phyloP scores from a whole-genome alignment of 2,329 filamentous ascomycete genomes.

The Sclerotiophoma versabilis region DNA sequence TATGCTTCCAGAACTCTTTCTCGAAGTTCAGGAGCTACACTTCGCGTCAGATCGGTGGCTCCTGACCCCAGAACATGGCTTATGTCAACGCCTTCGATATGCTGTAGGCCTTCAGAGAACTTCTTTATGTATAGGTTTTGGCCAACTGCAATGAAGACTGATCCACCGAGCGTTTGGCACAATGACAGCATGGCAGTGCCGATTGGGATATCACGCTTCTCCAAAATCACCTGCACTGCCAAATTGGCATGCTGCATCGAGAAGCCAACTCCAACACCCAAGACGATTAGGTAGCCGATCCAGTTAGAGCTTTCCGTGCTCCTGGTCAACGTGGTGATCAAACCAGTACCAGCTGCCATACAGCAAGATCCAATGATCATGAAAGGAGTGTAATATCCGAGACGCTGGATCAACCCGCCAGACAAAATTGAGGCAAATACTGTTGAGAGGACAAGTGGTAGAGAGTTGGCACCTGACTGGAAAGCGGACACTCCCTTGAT shows the following conservation, averaged over 20 bases:
- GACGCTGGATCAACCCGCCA: conserved; percentile 48
- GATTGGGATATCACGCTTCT: conserved; percentile 51
- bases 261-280: conserved; percentile 51
- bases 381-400: conserved; percentile 59
- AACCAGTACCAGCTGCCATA: conserved; percentile 54
- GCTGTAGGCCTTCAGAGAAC: conserved; percentile 47
- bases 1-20: conserved; percentile 35
- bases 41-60: conserved; percentile 63
- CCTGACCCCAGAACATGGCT: conserved; percentile 52
- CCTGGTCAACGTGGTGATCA: conserved; percentile 52
- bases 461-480: conserved; percentile 54
- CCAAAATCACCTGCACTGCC: conserved; percentile 53
- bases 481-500: conserved; percentile 54
- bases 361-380: conserved; percentile 51
- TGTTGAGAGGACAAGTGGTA: conserved; percentile 55
- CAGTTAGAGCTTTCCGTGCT: conserved; percentile 40
- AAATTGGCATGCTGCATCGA: conserved; percentile 55
- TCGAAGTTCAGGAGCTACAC: conserved; percentile 24
- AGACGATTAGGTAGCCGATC: conserved; percentile 42
- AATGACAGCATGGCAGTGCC: conserved; percentile 56
- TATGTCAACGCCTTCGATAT: conserved; percentile 49
- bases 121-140: conserved; percentile 57
- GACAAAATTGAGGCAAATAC: conserved; percentile 52
- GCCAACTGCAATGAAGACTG: conserved; percentile 55
- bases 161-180: conserved; percentile 54